Conservation (phyloP, 176 grass and related monocot species). For the Bonia amplexicaulis region DNA sequence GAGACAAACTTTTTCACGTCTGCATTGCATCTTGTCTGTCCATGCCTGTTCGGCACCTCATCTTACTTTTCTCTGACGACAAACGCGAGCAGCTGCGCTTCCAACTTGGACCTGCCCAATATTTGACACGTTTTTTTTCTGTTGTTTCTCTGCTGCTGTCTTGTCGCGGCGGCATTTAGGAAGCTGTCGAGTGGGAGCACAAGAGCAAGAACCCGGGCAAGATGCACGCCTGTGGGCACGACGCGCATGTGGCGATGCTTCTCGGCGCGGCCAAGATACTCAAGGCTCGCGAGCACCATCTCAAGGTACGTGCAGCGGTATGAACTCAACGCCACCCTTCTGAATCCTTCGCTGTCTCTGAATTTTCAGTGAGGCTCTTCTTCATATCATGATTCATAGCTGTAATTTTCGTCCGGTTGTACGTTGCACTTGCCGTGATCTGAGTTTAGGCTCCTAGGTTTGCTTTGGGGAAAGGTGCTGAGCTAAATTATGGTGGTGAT, state of each 20-base stretch:
- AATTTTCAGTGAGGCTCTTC: neutral
- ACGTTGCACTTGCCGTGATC: slow-evolving; percentile 14
- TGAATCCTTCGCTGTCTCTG: neutral
- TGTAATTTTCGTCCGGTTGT: neutral
- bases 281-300: slow-evolving; percentile 60
- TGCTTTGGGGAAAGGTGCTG: neutral
- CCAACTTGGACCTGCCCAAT: neutral
- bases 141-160: neutral
- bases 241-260: slow-evolving; percentile 98
- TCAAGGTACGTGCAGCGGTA: slow-evolving; percentile 39
- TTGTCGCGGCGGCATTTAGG: slow-evolving; percentile 30
- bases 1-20: neutral
- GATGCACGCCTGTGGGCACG: slow-evolving; percentile 98
- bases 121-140: neutral
- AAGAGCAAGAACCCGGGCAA: slow-evolving; percentile 80
- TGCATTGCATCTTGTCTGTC: neutral
- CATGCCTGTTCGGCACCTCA: neutral
- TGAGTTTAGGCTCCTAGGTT: neutral
- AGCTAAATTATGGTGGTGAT: too few relatives aligned
- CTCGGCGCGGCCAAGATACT: slow-evolving; percentile 88
- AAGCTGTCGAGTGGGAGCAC: slow-evolving; percentile 88
- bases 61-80: neutral
- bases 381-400: neutral
- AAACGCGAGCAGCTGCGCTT: neutral
- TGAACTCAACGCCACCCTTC: neutral